Evolutionary conservation across 352 stramenopile species (phyloP).

Genomic region (Pythium monospermum): DNA sequence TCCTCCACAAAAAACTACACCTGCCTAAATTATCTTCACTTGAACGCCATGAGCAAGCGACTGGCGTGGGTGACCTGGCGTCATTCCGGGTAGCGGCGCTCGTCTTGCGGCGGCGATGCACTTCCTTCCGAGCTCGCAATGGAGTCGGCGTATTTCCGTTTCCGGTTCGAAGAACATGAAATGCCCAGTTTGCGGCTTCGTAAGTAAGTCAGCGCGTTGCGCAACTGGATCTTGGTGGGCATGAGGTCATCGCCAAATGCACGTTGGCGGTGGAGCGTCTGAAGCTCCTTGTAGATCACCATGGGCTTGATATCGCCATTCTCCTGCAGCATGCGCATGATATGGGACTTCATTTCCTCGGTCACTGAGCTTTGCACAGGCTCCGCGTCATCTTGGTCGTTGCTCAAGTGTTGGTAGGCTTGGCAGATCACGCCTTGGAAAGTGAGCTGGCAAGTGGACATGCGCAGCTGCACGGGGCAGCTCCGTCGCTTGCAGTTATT

Average conservation of each 20-base stretch:
- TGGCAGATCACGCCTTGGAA: conserved; percentile 68
- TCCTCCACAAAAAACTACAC: conserved; percentile 1
- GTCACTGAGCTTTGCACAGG: conserved; percentile 67
- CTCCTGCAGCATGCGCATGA: conserved; percentile 58
- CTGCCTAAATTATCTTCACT: conserved; percentile 17
- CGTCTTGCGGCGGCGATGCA: conserved; percentile 48
- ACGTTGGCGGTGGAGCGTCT: conserved; percentile 43
- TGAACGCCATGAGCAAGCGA: conserved; percentile 9
- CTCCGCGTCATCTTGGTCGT: conserved; percentile 71
- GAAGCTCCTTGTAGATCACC: conserved; percentile 70
- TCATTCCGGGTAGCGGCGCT: conserved; percentile 52
- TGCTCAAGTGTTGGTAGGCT: conserved; percentile 69
- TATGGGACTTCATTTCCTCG: conserved; percentile 70
- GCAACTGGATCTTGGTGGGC: conserved; percentile 78
- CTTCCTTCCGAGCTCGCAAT: conserved; percentile 45
- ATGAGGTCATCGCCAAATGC: conserved; percentile 69
- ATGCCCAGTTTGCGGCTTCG: conserved; percentile 62
- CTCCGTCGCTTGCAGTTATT: conserved; percentile 25
- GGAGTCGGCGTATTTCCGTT: conserved; percentile 33
- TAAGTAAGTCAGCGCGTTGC: conserved; percentile 79
- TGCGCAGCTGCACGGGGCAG: conserved; percentile 71
- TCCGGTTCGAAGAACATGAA: conserved; percentile 21
- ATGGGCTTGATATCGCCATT: conserved; percentile 71
- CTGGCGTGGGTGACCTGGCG: conserved; percentile 9
- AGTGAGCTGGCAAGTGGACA: conserved; percentile 80